Conservation (phyloP, 495 filamentous ascomycete species). For the Trichoderma orchidacearum region DNA sequence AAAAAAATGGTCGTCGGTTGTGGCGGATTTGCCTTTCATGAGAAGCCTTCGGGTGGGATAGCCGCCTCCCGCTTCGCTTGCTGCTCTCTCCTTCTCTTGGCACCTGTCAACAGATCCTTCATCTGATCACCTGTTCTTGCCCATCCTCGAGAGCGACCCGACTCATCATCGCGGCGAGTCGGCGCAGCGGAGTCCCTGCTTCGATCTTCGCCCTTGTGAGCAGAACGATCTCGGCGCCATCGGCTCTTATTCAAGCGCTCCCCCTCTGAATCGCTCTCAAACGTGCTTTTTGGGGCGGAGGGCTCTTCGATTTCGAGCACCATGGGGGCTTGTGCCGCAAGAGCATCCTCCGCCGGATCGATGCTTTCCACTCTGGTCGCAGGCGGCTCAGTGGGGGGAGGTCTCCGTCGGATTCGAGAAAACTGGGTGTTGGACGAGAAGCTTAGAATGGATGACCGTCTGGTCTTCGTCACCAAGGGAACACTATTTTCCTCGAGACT, state of each 20-base stretch:
- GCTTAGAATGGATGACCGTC: background rate
- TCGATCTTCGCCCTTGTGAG: background rate
- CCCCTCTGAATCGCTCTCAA: background rate
- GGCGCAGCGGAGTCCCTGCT: background rate
- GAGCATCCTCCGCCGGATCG: background rate
- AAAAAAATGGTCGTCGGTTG: background rate
- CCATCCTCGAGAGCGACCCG: background rate
- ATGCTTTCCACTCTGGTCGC: background rate
- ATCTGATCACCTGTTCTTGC: background rate
- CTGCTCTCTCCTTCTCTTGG: background rate
- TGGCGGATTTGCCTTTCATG: background rate
- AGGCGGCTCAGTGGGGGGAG: background rate
- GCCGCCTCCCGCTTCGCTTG: background rate
- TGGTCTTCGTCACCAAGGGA: background rate
- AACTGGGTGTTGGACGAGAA: background rate
- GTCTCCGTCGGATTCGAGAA: background rate
- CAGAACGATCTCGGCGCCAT: background rate
- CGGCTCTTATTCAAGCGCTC: background rate
- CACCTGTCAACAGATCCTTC: background rate
- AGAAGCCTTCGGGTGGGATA: background rate
- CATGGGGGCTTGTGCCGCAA: background rate
- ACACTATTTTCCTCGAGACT: background rate
- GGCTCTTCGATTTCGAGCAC: background rate
- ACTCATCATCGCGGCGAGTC: background rate
- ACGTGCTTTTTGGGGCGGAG: background rate